Percentiles rank a stretch among this genome's conserved stretches.
Evolutionary conservation across 2,329 filamentous ascomycete genomes (phyloP).

Genomic region (Talaromyces pinophilus): DNA sequence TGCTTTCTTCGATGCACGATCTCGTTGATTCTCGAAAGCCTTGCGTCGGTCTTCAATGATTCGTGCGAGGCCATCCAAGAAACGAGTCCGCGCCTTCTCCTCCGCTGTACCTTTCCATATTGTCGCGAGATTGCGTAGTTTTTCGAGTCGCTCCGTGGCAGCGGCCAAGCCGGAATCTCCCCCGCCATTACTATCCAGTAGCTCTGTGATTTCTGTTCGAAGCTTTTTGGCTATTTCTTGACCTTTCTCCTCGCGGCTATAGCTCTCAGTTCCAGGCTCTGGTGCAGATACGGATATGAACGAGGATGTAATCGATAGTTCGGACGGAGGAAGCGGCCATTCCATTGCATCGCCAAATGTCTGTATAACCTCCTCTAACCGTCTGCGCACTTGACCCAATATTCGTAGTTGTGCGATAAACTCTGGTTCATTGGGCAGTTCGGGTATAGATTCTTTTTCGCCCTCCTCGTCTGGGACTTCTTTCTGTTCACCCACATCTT

Average conservation of each 20-base stretch:
- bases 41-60: conserved; percentile 73
- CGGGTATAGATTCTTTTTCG: background rate
- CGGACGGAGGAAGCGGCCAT: conserved; percentile 86
- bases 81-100: conserved; percentile 78
- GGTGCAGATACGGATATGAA: conserved; percentile 90
- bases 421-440: conserved; percentile 53
- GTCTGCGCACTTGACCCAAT: conserved; percentile 74
- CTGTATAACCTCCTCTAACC: conserved; percentile 86
- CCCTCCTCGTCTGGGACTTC: conserved; percentile 17
- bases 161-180: conserved; percentile 65
- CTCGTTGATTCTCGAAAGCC: conserved; percentile 44
- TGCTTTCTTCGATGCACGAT: conserved; percentile 28
- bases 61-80: conserved; percentile 78
- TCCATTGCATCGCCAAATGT: conserved; percentile 95
- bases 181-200: conserved; percentile 63
- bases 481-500: conserved; percentile 23
- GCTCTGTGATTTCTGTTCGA: conserved; percentile 67
- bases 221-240: conserved; percentile 70
- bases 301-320: conserved; percentile 77
- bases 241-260: conserved; percentile 81
- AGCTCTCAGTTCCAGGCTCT: conserved; percentile 64
- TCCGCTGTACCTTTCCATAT: conserved; percentile 97
- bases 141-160: conserved; percentile 72
- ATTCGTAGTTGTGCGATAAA: conserved; percentile 80
- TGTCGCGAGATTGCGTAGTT: conserved; percentile 71